Evolutionary conservation across 805 yeast genomes (phyloP).

Genomic region (Wickerhamomyces subpelliculosus): DNA sequence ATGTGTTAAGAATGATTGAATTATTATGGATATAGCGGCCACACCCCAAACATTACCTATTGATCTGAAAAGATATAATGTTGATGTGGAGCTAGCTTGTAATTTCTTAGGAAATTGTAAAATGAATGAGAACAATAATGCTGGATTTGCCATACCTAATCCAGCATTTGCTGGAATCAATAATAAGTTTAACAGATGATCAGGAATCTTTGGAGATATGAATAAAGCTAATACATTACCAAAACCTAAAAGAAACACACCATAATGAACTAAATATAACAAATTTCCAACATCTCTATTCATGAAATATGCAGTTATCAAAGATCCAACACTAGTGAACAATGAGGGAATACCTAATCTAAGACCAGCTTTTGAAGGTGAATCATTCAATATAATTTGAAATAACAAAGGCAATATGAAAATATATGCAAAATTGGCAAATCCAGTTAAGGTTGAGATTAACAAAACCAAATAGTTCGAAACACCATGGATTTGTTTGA

Average conservation of each 20-base stretch:
- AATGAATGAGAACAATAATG: constrained; percentile 57
- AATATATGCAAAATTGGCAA: constrained; percentile 32
- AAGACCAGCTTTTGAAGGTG: constrained; percentile 34
- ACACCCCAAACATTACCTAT: constrained; percentile 60
- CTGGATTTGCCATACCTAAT: constrained; percentile 51
- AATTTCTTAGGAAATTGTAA: constrained; percentile 57
- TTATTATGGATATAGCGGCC: constrained; percentile 28
- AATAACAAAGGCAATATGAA: constrained; percentile 36
- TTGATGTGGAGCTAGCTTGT: constrained; percentile 60
- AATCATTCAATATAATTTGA: constrained; percentile 34
- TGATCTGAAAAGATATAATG: constrained; percentile 56
- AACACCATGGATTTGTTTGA: constrained; percentile 18
- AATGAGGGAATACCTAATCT: constrained; percentile 34
- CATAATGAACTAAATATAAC: constrained; percentile 23
- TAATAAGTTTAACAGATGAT: constrained; percentile 31
- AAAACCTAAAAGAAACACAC: constrained; percentile 27
- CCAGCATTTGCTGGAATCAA: constrained; percentile 41
- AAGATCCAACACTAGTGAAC: constrained; percentile 36
- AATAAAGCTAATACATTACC: constrained; percentile 34
- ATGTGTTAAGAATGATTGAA: constrained; percentile 4
- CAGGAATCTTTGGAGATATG: constrained; percentile 28
- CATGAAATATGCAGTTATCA: constrained; percentile 33
- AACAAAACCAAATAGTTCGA: constrained; percentile 21
- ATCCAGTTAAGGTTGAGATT: constrained; percentile 31
- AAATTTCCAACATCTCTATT: constrained; percentile 23